phyloP scores from a whole-genome alignment of 257 asterid genomes.

The Ajuga chamaepitys region DNA sequence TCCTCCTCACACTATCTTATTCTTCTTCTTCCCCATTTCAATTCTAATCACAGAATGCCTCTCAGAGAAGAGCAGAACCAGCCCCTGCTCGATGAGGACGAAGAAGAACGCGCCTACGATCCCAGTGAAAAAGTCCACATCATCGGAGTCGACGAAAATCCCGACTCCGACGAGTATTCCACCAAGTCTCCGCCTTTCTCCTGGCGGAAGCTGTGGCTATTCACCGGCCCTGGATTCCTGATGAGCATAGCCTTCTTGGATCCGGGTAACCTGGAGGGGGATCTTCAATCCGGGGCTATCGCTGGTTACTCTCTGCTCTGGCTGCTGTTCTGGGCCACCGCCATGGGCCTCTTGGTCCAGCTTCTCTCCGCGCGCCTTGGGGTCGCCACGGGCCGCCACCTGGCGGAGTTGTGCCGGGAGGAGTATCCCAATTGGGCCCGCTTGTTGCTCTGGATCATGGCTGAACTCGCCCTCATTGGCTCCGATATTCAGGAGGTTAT shows the following conservation, averaged over 20 bases:
- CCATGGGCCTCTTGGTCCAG: constrained; percentile 69
- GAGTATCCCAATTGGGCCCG: constrained; percentile 83
- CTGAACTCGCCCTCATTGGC: constrained; percentile 71
- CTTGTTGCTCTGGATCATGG: constrained; percentile 64
- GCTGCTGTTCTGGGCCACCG: constrained; percentile 85
- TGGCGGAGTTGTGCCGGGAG: constrained; percentile 73
- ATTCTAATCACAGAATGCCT: constrained; percentile 18
- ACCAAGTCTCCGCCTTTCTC: constrained; percentile 52
- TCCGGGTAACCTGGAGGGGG: constrained; percentile 84
- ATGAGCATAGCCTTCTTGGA: constrained; percentile 82
- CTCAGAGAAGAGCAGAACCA: constrained; percentile 17
- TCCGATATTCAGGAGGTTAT: constrained; percentile 84
- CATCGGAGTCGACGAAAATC: constrained; percentile 38
- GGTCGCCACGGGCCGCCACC: constrained; percentile 68
- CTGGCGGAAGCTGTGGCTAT: constrained; percentile 76
- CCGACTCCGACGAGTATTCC: constrained; percentile 37
- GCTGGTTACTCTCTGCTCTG: constrained; percentile 74
- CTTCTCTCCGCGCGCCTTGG: constrained; percentile 66
- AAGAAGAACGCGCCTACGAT: constrained; percentile 50
- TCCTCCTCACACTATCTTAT: background rate
- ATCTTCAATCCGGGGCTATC: constrained; percentile 80
- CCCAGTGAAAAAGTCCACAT: constrained; percentile 48
- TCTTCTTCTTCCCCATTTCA: background rate
- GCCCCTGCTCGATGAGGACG: constrained; percentile 19
- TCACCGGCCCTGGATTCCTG: constrained; percentile 77